Base-by-base conservation (phyloP, 176 grass and related monocot species). In the Typha latifolia region DNA sequence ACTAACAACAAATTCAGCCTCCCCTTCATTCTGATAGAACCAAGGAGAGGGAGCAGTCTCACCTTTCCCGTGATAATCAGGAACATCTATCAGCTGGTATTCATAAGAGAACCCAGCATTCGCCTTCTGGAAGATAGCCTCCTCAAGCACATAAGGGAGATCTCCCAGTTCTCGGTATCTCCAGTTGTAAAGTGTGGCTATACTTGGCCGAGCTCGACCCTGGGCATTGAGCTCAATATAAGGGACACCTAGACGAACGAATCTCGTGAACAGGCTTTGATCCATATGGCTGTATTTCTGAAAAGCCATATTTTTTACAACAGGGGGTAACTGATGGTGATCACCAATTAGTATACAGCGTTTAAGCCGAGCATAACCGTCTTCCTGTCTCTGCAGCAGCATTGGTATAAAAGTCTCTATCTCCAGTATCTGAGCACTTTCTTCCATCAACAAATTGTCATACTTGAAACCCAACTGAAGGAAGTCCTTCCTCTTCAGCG, bases 271-370 rank as follows among this genome's bases (percentile, higher is more conserved):
- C 21, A 99, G 78, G 77, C 73, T 82, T 81, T 99, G 94, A 69
- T 99, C 94, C 94, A 93, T 99, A 74, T 99, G 94, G 68, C 94
- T 99, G 71, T 99, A 99, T 67, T 99, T 99, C 72, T 99, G 89
- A 70, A 99, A 99, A 64, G 94, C 94, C 89, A 99, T 99, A 52
- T 99, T 93, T 81, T 99, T 99, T 32, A 99, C 94, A 5, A 99
- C 94, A 49, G 94, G 89, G 15, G 94, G 94, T 64, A 99, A 72
- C 71, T 99, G 94, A 77, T 93, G 94, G 75, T 93, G 94, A 63
- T 99, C 94, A 74, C 94, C 94, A 75, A 99, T 93, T 72, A 99
- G 72, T 80, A 99, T 93, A 70, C 94, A 99, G 15, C 94, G 74
- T 71, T 99, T 99, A 52, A 99, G 81, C 49, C 86, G 94, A 72